These are phyloP conservation scores for Microcera coccophila DNA, from an alignment of 2,329 filamentous ascomycete genomes.

Conservation along the genomic window DNA sequence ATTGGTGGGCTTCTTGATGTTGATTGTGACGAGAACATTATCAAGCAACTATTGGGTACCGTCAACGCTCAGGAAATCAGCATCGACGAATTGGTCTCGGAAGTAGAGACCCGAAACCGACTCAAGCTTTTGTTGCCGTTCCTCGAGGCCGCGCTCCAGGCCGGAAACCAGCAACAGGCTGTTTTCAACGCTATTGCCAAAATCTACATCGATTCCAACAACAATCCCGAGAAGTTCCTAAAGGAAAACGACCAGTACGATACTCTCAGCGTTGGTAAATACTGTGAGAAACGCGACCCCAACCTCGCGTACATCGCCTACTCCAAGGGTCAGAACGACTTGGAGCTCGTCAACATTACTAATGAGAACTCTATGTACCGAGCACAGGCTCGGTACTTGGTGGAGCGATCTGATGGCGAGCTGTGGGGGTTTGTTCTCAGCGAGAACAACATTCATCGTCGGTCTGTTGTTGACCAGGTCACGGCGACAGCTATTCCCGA, in stretches of 20 bases:
- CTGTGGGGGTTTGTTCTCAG: constrained; percentile 94
- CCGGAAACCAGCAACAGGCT: constrained; percentile 91
- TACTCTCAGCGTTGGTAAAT: constrained; percentile 86
- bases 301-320: constrained; percentile 95
- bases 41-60: constrained; percentile 83
- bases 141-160: constrained; percentile 84
- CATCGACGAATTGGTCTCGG: constrained; percentile 87
- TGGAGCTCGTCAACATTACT: constrained; percentile 95
- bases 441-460: constrained; percentile 91
- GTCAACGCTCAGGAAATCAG: constrained; percentile 82
- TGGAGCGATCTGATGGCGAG: constrained; percentile 84
- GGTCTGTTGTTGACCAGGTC: constrained; percentile 92
- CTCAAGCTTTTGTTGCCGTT: constrained; percentile 94
- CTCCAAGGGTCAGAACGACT: constrained; percentile 92
- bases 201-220: constrained; percentile 99
- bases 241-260: constrained; percentile 98
- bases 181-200: constrained; percentile 97
- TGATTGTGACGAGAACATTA: constrained; percentile 93
- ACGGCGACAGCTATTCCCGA: constrained; percentile 93
- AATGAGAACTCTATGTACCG: constrained; percentile 99
- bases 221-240: constrained; percentile 94
- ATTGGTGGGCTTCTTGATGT: constrained; percentile 92
- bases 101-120: constrained; percentile 94
- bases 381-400: constrained; percentile 89
- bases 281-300: constrained; percentile 97